These are phyloP conservation scores for Boletus sp. DNA, from an alignment of 1,284 basidiomycete species.

Conservation along the genomic window DNA sequence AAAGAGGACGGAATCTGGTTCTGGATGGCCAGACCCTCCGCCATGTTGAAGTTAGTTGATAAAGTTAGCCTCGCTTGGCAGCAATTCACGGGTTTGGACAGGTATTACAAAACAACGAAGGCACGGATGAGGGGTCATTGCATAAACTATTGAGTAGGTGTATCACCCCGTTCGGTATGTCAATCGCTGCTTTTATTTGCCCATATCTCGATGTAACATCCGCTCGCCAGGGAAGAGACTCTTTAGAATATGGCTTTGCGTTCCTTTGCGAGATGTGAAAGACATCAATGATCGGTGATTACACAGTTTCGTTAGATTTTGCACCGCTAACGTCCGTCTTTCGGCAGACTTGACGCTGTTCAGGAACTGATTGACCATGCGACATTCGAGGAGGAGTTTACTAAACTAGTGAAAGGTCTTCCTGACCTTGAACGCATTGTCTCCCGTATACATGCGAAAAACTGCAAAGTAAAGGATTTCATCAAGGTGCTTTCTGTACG, in stretches of 20 bases:
- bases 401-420: constrained; percentile 69
- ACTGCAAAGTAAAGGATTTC: constrained; percentile 83
- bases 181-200: constrained; percentile 6
- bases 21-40: constrained; percentile 92
- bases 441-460: constrained; percentile 89
- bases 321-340: constrained; percentile 17
- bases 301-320: constrained; percentile 9
- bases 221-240: constrained; percentile 71
- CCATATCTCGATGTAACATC: constrained; percentile 13
- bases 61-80: background rate
- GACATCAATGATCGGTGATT: constrained; percentile 84
- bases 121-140: constrained; percentile 84
- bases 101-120: constrained; percentile 89
- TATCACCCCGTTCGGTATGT: constrained; percentile 81
- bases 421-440: constrained; percentile 93
- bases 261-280: constrained; percentile 74
- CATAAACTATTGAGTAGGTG: constrained; percentile 82
- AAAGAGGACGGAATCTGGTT: constrained; percentile 74
- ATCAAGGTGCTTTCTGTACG: constrained; percentile 73
- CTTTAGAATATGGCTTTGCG: constrained; percentile 92
- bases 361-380: constrained; percentile 80
- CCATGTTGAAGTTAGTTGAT: constrained; percentile 73
- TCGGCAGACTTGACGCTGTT: constrained; percentile 80
- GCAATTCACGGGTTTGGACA: constrained; percentile 29
- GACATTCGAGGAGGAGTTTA: constrained; percentile 74